Conservation (phyloP, 2,329 filamentous ascomycete genomes). For the Colletotrichum tropicale region DNA sequence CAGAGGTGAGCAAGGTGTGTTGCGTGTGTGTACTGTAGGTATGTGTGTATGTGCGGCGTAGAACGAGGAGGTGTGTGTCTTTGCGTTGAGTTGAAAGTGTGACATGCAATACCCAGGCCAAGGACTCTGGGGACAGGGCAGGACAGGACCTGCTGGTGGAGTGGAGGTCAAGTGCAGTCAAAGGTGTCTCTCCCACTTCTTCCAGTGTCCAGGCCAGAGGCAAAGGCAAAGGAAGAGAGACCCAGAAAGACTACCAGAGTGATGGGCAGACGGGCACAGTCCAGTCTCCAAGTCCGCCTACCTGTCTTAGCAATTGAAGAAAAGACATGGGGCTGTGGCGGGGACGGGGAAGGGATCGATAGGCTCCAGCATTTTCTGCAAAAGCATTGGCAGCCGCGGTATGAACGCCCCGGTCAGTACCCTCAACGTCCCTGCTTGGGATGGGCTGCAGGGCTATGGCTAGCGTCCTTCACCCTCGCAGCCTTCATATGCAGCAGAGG, state of each 20-base stretch:
- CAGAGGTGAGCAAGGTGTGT: background rate
- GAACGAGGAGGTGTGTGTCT: background rate
- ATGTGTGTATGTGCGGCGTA: background rate
- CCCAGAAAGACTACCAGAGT: background rate
- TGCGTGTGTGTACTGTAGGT: background rate
- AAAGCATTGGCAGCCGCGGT: constrained; percentile 15
- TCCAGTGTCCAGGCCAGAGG: background rate
- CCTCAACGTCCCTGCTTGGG: constrained; percentile 18
- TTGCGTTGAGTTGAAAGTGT: background rate
- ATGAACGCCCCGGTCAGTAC: constrained; percentile 6
- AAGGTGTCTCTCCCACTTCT: background rate
- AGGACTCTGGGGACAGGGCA: background rate
- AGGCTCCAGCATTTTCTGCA: constrained; percentile 25
- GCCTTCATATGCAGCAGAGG: background rate
- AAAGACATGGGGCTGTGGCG: constrained; percentile 27
- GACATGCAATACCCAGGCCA: background rate
- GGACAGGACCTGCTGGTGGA: background rate
- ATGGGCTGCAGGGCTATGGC: constrained; percentile 13
- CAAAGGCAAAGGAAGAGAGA: background rate
- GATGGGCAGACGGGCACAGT: constrained; percentile 9
- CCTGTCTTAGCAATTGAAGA: background rate
- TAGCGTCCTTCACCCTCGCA: background rate
- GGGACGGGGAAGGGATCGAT: constrained; percentile 33
- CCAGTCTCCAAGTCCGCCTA: background rate
- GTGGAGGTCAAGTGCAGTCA: background rate